These are phyloP conservation scores for Nicotiana knightiana DNA, from an alignment of 257 asterid genomes.

Conservation along the genomic window DNA sequence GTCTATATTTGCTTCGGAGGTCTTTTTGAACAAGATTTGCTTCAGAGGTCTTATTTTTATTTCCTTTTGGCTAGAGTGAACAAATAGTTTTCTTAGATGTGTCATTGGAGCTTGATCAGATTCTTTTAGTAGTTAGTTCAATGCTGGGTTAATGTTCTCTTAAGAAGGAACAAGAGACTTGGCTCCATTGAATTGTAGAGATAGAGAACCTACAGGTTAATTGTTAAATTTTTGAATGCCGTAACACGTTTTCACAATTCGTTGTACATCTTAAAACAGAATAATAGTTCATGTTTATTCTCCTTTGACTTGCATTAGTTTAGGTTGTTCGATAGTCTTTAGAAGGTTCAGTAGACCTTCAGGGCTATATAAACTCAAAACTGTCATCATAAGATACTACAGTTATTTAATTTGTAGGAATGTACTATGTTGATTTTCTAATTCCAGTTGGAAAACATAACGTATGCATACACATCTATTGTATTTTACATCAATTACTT, in stretches of 20 bases:
- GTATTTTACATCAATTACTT: neutral
- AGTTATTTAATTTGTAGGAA: neutral
- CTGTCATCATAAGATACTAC: neutral
- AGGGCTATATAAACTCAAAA: neutral
- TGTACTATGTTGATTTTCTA: neutral
- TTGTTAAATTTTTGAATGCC: neutral
- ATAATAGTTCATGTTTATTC: neutral
- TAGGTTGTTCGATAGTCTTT: neutral
- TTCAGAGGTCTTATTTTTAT: neutral
- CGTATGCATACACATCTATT: neutral
- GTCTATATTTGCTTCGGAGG: neutral
- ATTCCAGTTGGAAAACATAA: neutral
- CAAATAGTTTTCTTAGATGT: neutral
- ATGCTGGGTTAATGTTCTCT: neutral
- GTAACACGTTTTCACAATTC: neutral
- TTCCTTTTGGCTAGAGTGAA: neutral
- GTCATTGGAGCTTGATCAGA: neutral
- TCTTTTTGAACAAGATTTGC: too few species aligned
- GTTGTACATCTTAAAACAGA: neutral
- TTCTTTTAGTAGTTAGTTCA: neutral
- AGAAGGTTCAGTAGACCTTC: neutral
- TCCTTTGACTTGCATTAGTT: neutral
- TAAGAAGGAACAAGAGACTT: neutral
- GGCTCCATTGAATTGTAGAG: neutral
- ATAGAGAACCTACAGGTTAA: neutral